Evolutionary conservation across 306 rosid genomes (phyloP), one percentile per base, ranked within the genome.

Genomic region (Medicago arabica): DNA sequence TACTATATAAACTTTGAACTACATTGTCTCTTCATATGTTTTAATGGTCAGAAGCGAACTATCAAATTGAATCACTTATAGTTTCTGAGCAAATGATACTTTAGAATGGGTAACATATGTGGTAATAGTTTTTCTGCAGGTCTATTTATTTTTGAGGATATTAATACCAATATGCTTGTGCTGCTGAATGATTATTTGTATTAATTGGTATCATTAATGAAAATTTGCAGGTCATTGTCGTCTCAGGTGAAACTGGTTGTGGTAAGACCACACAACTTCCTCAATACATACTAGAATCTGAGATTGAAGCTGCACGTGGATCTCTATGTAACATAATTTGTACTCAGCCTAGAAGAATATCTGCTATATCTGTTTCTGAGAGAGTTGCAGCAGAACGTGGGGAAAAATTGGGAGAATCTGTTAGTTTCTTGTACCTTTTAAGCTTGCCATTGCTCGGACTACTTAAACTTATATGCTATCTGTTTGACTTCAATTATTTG

Each of bases 241-340:
- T 96, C 63, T 96, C 99, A 12, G 99, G 99, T 83, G 90, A 96
- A 89, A 96, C 99, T 78, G 98, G 99, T 71, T 96, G 99, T 73
- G 98, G 99, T 63, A 96, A 96, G 89, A 96, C 99, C 74, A 96
- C 99, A 19, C 99, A 96, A 83, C 88, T 96, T 88, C 97, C 99
- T 63, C 99, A 96, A 80, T 92, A 88, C 87, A 86, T 96, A 85
- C 81, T 96, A 74, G 99, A 96, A 86, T 87, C 96, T 69, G 97
- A 90, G 89, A 82, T 79, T 60, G 99, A 90, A 80, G 93, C 93
- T 74, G 85, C 73, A 61, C 80, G 79, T 38, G 99, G 99, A 78
- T 96, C 94, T 85, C 75, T 34, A 67, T 96, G 99, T 75, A 92
- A 83, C 79, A 89, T 96, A 50, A 85, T 96, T 77, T 96, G 99